These are phyloP conservation scores for Fusarium foetens DNA, from an alignment of 2,329 filamentous ascomycete genomes.

Conservation along the genomic window DNA sequence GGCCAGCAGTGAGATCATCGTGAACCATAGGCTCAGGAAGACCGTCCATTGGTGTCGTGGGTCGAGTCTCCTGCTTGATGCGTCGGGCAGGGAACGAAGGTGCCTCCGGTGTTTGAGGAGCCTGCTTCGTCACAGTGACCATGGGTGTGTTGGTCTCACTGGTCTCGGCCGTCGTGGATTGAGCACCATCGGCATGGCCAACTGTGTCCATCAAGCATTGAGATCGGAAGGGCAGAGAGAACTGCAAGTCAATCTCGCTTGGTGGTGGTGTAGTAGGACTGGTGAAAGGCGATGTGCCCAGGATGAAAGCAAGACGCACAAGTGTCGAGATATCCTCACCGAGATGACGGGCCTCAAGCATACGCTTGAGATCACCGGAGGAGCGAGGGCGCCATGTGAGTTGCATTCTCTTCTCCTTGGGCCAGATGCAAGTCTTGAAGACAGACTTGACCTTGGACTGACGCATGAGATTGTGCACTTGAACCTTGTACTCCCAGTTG, in stretches of 20 bases:
- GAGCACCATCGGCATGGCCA: constrained; percentile 40
- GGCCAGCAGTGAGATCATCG: constrained; percentile 49
- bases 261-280: constrained; percentile 51
- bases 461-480: constrained; percentile 57
- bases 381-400: constrained; percentile 55
- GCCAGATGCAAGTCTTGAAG: constrained; percentile 59
- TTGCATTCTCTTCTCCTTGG: constrained; percentile 55
- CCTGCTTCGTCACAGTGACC: constrained; percentile 44
- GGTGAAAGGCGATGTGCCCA: constrained; percentile 55
- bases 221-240: constrained; percentile 51
- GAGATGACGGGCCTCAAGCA: constrained; percentile 57
- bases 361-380: constrained; percentile 56
- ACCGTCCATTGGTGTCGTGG: constrained; percentile 49
- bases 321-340: constrained; percentile 54
- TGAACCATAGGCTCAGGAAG: constrained; percentile 48
- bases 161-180: constrained; percentile 43
- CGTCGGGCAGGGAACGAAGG: constrained; percentile 47
- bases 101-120: constrained; percentile 46
- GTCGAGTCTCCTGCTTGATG: constrained; percentile 51
- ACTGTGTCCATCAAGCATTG: constrained; percentile 51
- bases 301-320: constrained; percentile 57
- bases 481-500: constrained; percentile 57
- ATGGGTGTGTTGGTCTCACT: constrained; percentile 42
- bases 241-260: constrained; percentile 53
- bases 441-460: constrained; percentile 56